These are phyloP conservation scores for Trichoderma pleuroti DNA, from an alignment of 2,329 filamentous ascomycete species.

Conservation along the genomic window DNA sequence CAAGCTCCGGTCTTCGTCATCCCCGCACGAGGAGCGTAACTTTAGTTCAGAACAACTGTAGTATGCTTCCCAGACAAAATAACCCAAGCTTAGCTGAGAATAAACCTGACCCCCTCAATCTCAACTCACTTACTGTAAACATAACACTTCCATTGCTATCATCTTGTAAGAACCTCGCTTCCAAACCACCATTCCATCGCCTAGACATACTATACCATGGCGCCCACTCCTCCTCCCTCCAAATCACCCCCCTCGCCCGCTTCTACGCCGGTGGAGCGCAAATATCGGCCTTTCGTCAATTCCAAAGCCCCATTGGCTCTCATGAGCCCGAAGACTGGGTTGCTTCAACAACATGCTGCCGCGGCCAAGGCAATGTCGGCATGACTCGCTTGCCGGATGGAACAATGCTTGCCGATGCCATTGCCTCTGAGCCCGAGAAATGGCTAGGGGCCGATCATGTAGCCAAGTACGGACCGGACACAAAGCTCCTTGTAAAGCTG, in stretches of 20 bases:
- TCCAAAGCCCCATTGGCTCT: background rate
- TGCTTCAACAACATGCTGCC: slow-evolving; percentile 24
- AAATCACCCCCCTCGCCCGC: slow-evolving; percentile 18
- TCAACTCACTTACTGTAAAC: background rate
- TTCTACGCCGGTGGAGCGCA: slow-evolving; percentile 23
- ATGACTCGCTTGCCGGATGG: slow-evolving; percentile 21
- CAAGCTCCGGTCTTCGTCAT: background rate
- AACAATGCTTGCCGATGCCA: slow-evolving; percentile 20
- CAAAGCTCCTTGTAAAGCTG: slow-evolving; percentile 25
- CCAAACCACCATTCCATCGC: background rate
- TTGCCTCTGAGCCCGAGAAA: slow-evolving; percentile 18
- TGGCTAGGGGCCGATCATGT: slow-evolving; percentile 24
- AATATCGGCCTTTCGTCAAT: slow-evolving; percentile 22
- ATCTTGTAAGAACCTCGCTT: background rate
- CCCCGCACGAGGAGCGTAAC: background rate
- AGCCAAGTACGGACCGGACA: slow-evolving; percentile 21
- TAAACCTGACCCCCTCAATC: background rate
- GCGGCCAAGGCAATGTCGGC: slow-evolving; percentile 20
- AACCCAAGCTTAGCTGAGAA: background rate
- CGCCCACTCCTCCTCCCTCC: slow-evolving; percentile 22
- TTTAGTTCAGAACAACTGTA: background rate
- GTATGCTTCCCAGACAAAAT: background rate
- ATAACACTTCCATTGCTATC: background rate
- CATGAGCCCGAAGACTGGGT: slow-evolving; percentile 24
- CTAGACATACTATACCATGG: slow-evolving; percentile 8